Conservation (phyloP, 495 filamentous ascomycete genomes). For the Daldinia decipiens region DNA sequence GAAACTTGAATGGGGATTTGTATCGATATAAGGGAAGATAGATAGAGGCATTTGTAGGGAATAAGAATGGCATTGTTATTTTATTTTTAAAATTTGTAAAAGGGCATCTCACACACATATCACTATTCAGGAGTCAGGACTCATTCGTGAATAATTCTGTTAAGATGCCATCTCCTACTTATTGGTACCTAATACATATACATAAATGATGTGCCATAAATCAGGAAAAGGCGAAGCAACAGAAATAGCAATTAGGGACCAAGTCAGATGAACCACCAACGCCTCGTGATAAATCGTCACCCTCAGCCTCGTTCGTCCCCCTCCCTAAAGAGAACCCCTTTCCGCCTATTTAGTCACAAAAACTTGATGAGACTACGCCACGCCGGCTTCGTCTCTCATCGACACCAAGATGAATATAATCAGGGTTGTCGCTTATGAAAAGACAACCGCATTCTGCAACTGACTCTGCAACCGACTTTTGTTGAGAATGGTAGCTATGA, state of each 20-base stretch:
- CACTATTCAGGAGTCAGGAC: background rate
- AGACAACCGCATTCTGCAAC: background rate
- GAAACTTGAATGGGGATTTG: too few relatives aligned
- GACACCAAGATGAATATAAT: conserved; percentile 1
- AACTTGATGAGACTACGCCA: background rate
- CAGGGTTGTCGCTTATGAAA: background rate
- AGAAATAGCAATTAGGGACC: conserved; percentile 1
- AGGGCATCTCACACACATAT: background rate
- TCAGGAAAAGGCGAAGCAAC: conserved; percentile 14
- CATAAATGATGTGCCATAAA: conserved; percentile 6
- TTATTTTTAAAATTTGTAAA: background rate
- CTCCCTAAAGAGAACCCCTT: background rate
- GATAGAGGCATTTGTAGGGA: too few relatives aligned
- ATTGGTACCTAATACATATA: conserved; percentile 14
- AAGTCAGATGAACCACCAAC: conserved; percentile 22
- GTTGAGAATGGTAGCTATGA: background rate
- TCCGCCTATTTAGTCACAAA: conserved; percentile 5
- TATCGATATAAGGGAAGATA: too few relatives aligned
- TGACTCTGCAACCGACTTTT: background rate
- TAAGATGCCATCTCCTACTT: conserved; percentile 11
- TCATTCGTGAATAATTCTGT: background rate
- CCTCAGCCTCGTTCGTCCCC: conserved; percentile 1
- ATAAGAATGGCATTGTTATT: too few relatives aligned
- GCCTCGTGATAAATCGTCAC: conserved; percentile 29
- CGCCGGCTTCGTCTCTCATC: conserved; percentile 1